phyloP scores from a whole-genome alignment of 2,329 filamentous ascomycete genomes.

The Aquanectria penicillioides region DNA sequence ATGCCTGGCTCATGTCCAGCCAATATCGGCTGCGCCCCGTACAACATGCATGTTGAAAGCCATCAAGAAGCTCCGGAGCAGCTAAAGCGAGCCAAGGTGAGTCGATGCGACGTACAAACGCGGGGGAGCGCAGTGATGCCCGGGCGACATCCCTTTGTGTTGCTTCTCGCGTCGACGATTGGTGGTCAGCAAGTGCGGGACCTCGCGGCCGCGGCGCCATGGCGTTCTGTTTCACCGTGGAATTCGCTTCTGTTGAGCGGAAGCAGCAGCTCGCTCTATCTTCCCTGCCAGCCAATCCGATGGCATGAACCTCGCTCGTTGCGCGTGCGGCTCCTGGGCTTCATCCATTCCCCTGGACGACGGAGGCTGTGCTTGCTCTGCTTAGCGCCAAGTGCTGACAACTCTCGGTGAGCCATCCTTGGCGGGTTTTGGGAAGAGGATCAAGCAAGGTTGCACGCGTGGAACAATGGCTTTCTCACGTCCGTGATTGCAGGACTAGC shows the following conservation, averaged over 20 bases:
- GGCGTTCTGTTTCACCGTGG: constrained; percentile 4
- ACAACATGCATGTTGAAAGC: neutral
- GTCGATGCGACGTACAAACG: constrained; percentile 6
- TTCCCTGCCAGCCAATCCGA: constrained; percentile 8
- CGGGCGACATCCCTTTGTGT: constrained; percentile 1
- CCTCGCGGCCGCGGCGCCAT: neutral
- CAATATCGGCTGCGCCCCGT: neutral
- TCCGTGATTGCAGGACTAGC: constrained; percentile 12
- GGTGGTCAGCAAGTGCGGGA: neutral
- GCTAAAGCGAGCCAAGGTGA: constrained; percentile 12
- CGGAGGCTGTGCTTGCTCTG: constrained; percentile 7
- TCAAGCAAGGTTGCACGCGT: constrained; percentile 27
- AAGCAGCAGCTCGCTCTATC: neutral
- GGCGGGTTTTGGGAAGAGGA: constrained; percentile 2
- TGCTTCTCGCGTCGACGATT: neutral
- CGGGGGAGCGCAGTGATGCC: constrained; percentile 3
- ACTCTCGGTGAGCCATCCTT: too few relatives aligned
- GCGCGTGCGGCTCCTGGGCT: neutral
- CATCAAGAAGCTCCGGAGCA: constrained; percentile 5
- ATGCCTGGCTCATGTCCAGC: neutral
- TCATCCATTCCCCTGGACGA: constrained; percentile 5
- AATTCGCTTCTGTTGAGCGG: neutral
- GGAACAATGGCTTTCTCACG: constrained; percentile 12
- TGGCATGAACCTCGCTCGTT: neutral
- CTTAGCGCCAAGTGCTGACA: neutral